Evolutionary conservation across 2,329 filamentous ascomycete species (phyloP), one percentile per base, ranked within the genome.

Genomic region (Colletotrichum gigasporum): DNA sequence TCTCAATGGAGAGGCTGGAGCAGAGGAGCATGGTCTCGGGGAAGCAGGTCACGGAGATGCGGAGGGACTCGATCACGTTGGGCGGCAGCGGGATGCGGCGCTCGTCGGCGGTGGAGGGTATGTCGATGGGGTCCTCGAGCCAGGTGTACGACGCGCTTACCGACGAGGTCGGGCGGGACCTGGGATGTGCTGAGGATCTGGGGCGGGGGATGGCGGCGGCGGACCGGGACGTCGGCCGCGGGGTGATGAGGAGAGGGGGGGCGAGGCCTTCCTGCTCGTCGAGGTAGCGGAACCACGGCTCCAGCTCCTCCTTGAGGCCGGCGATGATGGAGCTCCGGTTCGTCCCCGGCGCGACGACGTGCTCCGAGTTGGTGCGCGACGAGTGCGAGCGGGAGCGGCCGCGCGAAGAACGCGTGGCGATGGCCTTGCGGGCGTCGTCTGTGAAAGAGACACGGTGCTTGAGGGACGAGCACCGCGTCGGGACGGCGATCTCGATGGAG

Each of bases 1-100:
- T 87, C 72, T 88, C 85, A 50, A 87, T 78, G 0, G 85, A 83
- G 4, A 87, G 75, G 69, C 83, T 87, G 0, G 81, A 83, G 5
- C 85, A 82, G 10, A 83, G 75, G 1, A 88, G 80, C 82, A 87
- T 86, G 1, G 85, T 87, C 67, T 87, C 85, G 0, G 86, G 86
- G 66, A 89, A 89, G 68, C 83, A 87, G 5, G 80, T 76, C 10
- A 87, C 81, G 0, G 82, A 86, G 5, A 86, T 79, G 26, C 82
- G 77, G 4, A 88, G 75, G 0, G 80, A 86, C 62, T 88, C 85
- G 39, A 87, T 72, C 3, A 86, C 78, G 24, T 87, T 80, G 1
- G 82, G 80, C 0, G 85, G 83, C 0, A 88, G 75, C 1, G 83
- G 85, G 5, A 87, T 50, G 34, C 68, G 47, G 64, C 54, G 4